Percentiles rank a stretch among this genome's conserved stretches.
Conservation (phyloP, 257 asterid genomes). For the Ilex aquifolium region DNA sequence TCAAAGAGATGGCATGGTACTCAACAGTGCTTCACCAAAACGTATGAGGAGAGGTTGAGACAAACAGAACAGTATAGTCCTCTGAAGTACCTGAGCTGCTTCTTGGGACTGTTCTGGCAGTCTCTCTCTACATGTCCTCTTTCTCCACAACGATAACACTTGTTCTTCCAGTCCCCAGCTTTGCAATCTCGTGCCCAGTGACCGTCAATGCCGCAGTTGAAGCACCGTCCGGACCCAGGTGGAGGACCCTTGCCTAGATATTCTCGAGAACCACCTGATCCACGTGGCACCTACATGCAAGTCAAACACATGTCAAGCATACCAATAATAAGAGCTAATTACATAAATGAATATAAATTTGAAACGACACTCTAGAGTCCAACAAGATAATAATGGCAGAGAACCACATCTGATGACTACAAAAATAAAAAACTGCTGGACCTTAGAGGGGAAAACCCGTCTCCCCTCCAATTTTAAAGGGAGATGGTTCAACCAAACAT, state of each 20-base stretch:
- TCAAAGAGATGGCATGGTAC: neutral
- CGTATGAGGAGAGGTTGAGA: neutral
- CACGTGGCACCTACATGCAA: conserved; percentile 77
- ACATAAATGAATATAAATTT: neutral
- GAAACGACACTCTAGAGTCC: neutral
- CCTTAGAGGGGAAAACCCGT: neutral
- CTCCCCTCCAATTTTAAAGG: too few relatives aligned
- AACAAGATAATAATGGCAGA: too few relatives aligned
- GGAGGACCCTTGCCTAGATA: conserved; percentile 85
- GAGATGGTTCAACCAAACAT: too few relatives aligned
- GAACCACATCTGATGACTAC: neutral
- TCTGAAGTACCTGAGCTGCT: conserved; percentile 45
- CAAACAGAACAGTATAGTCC: too few relatives aligned
- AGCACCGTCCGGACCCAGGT: conserved; percentile 99
- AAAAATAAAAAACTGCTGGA: neutral
- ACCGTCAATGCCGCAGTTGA: conserved; percentile 96
- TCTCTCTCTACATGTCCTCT: conserved; percentile 91
- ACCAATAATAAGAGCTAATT: neutral
- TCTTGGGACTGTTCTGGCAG: conserved; percentile 93
- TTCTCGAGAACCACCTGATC: conserved; percentile 88
- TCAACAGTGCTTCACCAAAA: neutral
- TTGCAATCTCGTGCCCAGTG: conserved; percentile 99
- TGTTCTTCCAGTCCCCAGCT: conserved; percentile 99
- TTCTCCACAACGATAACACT: conserved; percentile 93
- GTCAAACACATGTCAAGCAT: neutral